phyloP scores from a whole-genome alignment of 306 rosid species.

The Cucumis hystrix region DNA sequence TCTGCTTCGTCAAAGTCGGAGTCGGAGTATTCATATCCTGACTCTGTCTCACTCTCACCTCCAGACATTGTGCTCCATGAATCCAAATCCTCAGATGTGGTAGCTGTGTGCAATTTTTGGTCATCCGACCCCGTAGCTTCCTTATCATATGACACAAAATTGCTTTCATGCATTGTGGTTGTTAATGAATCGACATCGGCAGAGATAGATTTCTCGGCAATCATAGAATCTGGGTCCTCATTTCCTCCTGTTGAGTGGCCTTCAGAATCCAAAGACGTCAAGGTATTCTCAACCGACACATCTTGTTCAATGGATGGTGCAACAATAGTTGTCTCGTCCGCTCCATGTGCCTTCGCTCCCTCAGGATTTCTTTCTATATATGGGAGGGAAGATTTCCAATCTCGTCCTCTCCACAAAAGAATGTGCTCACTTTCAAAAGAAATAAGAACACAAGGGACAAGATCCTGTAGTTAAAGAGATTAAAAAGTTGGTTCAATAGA shows the following conservation, averaged over 20 bases:
- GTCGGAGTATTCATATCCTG: conserved; percentile 16
- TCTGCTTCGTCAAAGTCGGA: conserved; percentile 12
- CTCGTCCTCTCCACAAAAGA: conserved; percentile 80
- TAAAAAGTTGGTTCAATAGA: background rate
- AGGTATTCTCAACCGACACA: background rate
- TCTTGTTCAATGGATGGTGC: background rate
- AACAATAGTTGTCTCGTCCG: background rate
- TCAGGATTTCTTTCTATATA: conserved; percentile 11
- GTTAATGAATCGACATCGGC: background rate
- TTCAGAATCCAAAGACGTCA: background rate
- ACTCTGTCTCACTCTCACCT: conserved; percentile 13
- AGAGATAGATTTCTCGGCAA: background rate
- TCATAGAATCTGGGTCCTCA: background rate
- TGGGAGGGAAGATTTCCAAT: conserved; percentile 57
- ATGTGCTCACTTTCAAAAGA: conserved; percentile 75
- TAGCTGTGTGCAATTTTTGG: conserved; percentile 7
- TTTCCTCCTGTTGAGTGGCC: background rate
- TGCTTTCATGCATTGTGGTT: background rate
- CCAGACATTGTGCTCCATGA: conserved; percentile 4
- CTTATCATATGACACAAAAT: background rate
- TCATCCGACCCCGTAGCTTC: conserved; percentile 2
- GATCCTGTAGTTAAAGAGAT: conserved; percentile 38
- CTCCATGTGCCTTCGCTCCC: conserved; percentile 19
- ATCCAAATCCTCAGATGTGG: conserved; percentile 12
- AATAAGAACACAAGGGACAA: conserved; percentile 79